phyloP scores from a whole-genome alignment of 768 basidiomycete species.

The Wakefieldia striispora region DNA sequence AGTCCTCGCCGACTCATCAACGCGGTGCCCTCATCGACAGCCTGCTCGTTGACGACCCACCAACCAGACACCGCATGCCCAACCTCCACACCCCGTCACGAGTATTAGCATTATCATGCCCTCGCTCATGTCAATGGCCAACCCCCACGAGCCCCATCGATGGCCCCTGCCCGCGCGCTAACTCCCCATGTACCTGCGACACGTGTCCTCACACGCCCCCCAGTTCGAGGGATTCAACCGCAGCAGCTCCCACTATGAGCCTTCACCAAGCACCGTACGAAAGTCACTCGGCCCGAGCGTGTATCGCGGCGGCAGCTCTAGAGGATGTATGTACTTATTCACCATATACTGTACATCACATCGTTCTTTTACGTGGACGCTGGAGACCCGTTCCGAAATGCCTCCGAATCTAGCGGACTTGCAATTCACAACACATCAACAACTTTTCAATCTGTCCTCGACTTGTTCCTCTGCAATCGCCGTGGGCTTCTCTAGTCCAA shows the following conservation, averaged over 20 bases:
- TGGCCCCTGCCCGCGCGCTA: slow-evolving; percentile 22
- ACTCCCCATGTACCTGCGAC: slow-evolving; percentile 27
- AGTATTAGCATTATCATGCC: too few species aligned
- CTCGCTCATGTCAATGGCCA: neutral
- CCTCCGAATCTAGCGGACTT: slow-evolving; percentile 29
- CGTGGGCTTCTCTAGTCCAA: slow-evolving; percentile 1
- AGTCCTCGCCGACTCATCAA: slow-evolving; percentile 21
- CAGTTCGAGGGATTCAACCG: slow-evolving; percentile 19
- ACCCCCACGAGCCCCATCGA: neutral
- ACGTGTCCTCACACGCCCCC: slow-evolving; percentile 36
- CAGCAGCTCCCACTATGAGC: slow-evolving; percentile 24
- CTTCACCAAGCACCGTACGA: slow-evolving; percentile 1
- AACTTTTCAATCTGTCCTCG: neutral
- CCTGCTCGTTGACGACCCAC: neutral
- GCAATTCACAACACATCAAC: slow-evolving; percentile 10
- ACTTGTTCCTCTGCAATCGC: slow-evolving; percentile 8
- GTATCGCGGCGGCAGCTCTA: slow-evolving; percentile 3
- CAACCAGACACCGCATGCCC: neutral
- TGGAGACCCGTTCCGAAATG: slow-evolving; percentile 11
- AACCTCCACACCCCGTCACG: too few species aligned
- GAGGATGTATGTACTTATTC: slow-evolving; percentile 1
- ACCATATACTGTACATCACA: neutral
- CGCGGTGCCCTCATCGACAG: slow-evolving; percentile 9
- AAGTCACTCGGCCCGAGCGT: slow-evolving; percentile 5
- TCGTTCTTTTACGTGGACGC: slow-evolving; percentile 17